These are phyloP conservation scores for Fragaria ananassa DNA, from an alignment of 306 rosid species.

Conservation along the genomic window DNA sequence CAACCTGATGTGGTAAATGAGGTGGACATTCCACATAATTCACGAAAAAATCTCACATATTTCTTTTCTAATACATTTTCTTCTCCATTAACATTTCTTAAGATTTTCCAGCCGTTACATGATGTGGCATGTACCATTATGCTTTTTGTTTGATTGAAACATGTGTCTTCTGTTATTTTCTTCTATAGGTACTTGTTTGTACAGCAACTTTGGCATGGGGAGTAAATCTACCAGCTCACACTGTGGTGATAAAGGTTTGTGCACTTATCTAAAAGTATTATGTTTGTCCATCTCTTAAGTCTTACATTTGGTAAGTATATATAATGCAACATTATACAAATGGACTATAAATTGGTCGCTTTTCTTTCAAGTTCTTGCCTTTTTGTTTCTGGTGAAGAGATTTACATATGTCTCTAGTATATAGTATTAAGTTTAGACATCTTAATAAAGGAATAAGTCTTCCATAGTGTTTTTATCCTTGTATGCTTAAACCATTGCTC, in stretches of 20 bases:
- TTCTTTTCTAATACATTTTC: neutral
- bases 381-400: neutral
- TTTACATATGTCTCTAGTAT: neutral
- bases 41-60: neutral
- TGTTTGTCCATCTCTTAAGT: neutral
- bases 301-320: neutral
- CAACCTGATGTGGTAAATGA: neutral
- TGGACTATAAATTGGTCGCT: neutral
- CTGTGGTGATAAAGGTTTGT: conserved; percentile 94
- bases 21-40: neutral
- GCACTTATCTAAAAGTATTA: neutral
- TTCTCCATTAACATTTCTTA: neutral
- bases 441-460: neutral
- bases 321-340: neutral
- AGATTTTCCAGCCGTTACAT: neutral
- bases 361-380: neutral
- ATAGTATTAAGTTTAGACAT: neutral
- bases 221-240: conserved; percentile 97
- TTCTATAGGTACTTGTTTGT: conserved; percentile 86
- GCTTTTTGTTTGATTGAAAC: conserved; percentile 1
- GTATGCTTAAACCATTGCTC: neutral
- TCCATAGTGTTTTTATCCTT: neutral
- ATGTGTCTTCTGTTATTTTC: conserved; percentile 21
- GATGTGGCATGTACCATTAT: neutral
- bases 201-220: conserved; percentile 99